Evolutionary conservation across 75 land plant species (phyloP).

Genomic region (Cunninghamia lanceolata): DNA sequence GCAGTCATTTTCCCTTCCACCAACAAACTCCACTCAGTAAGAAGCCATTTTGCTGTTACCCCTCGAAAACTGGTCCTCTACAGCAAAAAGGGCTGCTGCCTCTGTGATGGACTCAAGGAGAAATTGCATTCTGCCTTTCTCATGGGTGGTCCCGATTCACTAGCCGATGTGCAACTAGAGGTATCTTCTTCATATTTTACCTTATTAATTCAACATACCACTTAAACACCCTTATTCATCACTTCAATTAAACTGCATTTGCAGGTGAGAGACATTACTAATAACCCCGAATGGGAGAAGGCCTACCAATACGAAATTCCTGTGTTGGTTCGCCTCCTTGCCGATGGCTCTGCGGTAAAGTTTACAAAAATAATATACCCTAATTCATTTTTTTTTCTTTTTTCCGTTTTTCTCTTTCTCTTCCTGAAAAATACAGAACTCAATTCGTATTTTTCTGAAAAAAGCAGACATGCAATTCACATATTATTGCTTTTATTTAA

Average conservation of each 20-base stretch:
- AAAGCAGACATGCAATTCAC: neutral
- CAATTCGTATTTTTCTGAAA: neutral
- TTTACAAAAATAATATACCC: neutral
- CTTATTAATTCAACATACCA: neutral
- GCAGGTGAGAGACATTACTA: slow-evolving; percentile 84
- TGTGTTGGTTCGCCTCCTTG: slow-evolving; percentile 65
- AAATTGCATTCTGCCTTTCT: slow-evolving; percentile 70
- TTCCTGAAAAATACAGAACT: neutral
- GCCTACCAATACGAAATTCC: slow-evolving; percentile 97
- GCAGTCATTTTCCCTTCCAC: neutral
- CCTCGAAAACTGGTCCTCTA: slow-evolving; percentile 70
- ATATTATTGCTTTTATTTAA: neutral
- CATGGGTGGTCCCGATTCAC: slow-evolving; percentile 46
- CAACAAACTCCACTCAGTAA: neutral
- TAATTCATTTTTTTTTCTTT: neutral
- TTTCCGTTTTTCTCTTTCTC: neutral
- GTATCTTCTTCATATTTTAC: slow-evolving; percentile 20
- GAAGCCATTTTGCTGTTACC: neutral
- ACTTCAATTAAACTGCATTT: neutral
- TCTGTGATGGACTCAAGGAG: slow-evolving; percentile 95
- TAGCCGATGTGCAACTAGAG: slow-evolving; percentile 66
- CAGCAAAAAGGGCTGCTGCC: slow-evolving; percentile 94
- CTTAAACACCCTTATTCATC: neutral
- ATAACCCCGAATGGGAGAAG: slow-evolving; percentile 78
- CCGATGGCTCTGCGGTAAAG: slow-evolving; percentile 84